A percentile compares a stretch with the other conserved stretches of the same genome.
phyloP scores from a whole-genome alignment of 1,284 basidiomycete genomes.

The Cryptococcus sp. region DNA sequence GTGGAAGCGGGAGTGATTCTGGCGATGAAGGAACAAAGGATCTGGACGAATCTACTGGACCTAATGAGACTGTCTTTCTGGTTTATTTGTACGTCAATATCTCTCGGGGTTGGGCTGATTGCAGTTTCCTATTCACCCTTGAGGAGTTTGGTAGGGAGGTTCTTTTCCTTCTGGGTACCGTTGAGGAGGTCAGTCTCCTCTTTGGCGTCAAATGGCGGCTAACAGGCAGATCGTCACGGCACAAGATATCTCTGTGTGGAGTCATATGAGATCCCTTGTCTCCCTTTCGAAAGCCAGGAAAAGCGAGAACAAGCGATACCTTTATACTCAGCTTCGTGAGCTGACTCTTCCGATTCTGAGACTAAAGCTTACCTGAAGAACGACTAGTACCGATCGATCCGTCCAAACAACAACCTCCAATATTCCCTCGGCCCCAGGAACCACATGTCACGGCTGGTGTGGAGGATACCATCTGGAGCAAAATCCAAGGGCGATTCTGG shows the following conservation, averaged over 20 bases:
- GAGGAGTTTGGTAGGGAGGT: slow-evolving; percentile 86
- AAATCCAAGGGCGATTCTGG: slow-evolving; percentile 70
- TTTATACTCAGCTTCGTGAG: slow-evolving; percentile 43
- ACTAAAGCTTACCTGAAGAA: slow-evolving; percentile 48
- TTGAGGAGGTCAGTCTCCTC: slow-evolving; percentile 53
- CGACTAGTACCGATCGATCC: slow-evolving; percentile 60
- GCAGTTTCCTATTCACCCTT: slow-evolving; percentile 84
- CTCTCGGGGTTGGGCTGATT: background rate
- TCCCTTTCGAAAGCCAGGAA: slow-evolving; percentile 10
- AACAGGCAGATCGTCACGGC: slow-evolving; percentile 28
- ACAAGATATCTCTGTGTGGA: slow-evolving; percentile 21
- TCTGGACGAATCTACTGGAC: slow-evolving; percentile 16
- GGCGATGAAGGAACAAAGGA: background rate
- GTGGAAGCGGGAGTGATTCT: background rate
- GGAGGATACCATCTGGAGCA: slow-evolving; percentile 58
- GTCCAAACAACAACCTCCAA: slow-evolving; percentile 56
- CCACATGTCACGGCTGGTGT: slow-evolving; percentile 77
- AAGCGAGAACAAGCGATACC: slow-evolving; percentile 18
- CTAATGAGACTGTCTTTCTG: slow-evolving; percentile 63
- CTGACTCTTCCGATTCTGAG: slow-evolving; percentile 3
- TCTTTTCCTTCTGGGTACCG: slow-evolving; percentile 71
- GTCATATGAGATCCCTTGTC: slow-evolving; percentile 26
- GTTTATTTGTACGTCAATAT: slow-evolving; percentile 73
- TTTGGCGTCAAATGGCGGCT: background rate
- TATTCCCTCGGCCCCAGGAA: slow-evolving; percentile 66